Evolutionary conservation across 345 rosid species (phyloP), one percentile per base, ranked within the genome.

Genomic region (Gossypium bickii): DNA sequence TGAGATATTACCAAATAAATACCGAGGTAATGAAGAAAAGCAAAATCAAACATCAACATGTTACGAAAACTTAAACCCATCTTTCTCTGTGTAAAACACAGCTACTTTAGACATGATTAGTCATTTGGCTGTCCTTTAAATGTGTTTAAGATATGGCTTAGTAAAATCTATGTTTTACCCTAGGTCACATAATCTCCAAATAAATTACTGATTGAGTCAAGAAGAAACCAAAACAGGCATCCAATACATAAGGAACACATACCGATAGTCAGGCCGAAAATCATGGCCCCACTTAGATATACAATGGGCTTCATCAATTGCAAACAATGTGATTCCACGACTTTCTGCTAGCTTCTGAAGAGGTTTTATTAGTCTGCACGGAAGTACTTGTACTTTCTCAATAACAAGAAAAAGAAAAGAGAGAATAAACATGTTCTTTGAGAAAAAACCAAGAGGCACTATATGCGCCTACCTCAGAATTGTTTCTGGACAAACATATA

Each of bases 261-360:
- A 91, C 98, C 98, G 81, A 78, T 90, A 93, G 78, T 84, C 87
- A 3, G 93, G 96, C 58, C 97, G 92, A 81, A 93, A 93, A 82
- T 92, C 93, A 85, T 93, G 97, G 77, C 98, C 97, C 98, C 98
- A 93, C 76, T 92, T 92, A 53, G 98, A 93, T 77, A 93, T 90
- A 76, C 98, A 93, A 77, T 93, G 98, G 6, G 75, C 98, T 80
- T 93, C 97, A 78, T 93, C 98, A 69, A 93, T 85, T 16, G 98
- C 98, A 88, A 92, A 93, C 77, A 93, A 80, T 51, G 93, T 83
- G 55, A 93, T 90, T 66, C 98, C 98, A 61, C 83, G 91, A 70
- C 78, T 79, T 80, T 87, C 82, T 71, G 97, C 93, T 57, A 93
- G 98, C 78, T 48, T 80, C 86, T 90, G 93, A 63, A 90, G 92